These are phyloP conservation scores for Kingdonia uniflora DNA, from an alignment of 164 flowering plant species.

Conservation along the genomic window DNA sequence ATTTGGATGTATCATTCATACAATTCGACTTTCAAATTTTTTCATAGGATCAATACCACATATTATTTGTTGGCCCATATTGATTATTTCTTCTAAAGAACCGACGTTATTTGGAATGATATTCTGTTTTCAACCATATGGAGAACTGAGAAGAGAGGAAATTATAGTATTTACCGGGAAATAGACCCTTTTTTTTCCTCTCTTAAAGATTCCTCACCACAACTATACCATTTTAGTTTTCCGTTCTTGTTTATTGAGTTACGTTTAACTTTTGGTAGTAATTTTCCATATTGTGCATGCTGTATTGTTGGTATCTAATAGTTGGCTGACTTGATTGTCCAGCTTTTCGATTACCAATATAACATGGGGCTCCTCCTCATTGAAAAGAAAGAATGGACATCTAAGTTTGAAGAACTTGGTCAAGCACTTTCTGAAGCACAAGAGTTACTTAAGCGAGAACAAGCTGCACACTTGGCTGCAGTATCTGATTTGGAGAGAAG, in stretches of 20 bases:
- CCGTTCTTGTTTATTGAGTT: not conserved
- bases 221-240: too few species aligned
- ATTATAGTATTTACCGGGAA: too few species aligned
- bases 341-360: conserved; percentile 81
- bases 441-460: conserved; percentile 63
- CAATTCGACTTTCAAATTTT: too few species aligned
- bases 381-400: conserved; percentile 66
- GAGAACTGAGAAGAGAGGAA: too few species aligned
- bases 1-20: too few species aligned
- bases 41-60: too few species aligned
- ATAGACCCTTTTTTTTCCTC: too few species aligned
- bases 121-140: too few species aligned
- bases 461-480: conserved; percentile 51
- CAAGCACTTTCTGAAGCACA: conserved; percentile 47
- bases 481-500: conserved; percentile 58
- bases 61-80: too few species aligned
- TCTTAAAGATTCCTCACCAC: too few species aligned
- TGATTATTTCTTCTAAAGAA: too few species aligned
- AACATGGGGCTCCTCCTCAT: conserved; percentile 88
- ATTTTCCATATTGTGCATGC: not conserved
- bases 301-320: not conserved
- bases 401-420: conserved; percentile 39
- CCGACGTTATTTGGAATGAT: too few species aligned
- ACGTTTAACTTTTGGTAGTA: not conserved
- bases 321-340: conserved; percentile 9